These are phyloP conservation scores for Pyricularia sp. DNA, from an alignment of 2,329 filamentous ascomycete species.

Conservation along the genomic window DNA sequence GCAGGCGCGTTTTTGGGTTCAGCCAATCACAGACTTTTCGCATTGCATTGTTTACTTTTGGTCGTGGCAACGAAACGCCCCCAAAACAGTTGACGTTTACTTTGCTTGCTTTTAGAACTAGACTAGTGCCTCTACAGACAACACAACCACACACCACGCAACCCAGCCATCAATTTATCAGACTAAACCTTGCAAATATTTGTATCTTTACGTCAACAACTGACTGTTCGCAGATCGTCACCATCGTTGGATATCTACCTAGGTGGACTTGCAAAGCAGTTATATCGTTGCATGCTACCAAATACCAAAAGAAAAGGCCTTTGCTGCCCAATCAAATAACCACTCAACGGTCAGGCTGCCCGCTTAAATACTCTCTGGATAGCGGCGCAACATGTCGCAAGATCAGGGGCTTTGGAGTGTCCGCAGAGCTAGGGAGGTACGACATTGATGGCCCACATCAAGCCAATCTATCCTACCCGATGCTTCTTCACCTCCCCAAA, in stretches of 20 bases:
- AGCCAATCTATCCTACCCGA: neutral
- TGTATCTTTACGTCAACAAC: neutral
- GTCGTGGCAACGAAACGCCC: neutral
- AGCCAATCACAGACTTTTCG: conserved; percentile 3
- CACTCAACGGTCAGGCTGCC: neutral
- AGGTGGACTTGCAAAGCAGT: neutral
- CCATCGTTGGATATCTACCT: neutral
- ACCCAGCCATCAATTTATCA: neutral
- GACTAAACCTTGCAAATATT: neutral
- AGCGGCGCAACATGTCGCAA: conserved; percentile 60
- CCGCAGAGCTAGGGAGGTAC: conserved; percentile 82
- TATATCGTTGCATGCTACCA: neutral
- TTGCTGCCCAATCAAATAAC: neutral
- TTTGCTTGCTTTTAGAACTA: neutral
- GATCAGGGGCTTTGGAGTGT: conserved; percentile 85
- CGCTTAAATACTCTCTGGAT: neutral
- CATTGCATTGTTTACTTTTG: conserved; percentile 5
- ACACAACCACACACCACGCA: neutral
- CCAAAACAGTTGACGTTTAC: neutral
- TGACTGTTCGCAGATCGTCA: neutral
- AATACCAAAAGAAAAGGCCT: neutral
- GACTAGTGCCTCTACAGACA: neutral
- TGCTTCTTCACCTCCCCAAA: too few relatives aligned
- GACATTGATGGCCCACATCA: neutral
- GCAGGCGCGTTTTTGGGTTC: neutral